Evolutionary conservation across 495 filamentous ascomycete species (phyloP).

Genomic region (Penicillium angulare): DNA sequence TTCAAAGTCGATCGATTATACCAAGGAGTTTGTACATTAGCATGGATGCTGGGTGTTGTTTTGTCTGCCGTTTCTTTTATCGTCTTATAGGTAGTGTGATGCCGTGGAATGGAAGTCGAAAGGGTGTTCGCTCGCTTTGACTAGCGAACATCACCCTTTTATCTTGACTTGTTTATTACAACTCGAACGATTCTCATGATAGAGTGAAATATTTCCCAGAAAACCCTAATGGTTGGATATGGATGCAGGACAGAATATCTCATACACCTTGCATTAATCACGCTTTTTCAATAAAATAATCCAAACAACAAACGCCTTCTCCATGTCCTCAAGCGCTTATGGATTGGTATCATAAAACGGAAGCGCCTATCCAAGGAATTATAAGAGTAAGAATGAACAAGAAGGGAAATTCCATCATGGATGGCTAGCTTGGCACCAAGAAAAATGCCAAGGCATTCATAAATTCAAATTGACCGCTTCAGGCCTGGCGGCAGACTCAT

Average conservation of each 20-base stretch:
- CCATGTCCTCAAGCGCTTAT: conserved; percentile 19
- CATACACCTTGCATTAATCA: too few relatives aligned
- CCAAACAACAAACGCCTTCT: conserved; percentile 15
- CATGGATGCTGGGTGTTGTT: conserved; percentile 17
- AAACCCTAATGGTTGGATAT: too few relatives aligned
- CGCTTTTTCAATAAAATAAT: background rate
- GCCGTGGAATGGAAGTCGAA: background rate
- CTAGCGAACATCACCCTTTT: too few relatives aligned
- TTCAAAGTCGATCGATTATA: conserved; percentile 8
- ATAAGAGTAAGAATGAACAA: conserved; percentile 10
- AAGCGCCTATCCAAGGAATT: conserved; percentile 5
- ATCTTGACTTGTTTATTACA: too few relatives aligned
- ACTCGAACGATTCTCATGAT: too few relatives aligned
- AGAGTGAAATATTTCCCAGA: too few relatives aligned
- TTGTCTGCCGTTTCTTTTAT: background rate
- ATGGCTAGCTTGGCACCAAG: background rate
- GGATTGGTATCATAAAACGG: conserved; percentile 33
- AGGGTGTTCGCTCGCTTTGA: too few relatives aligned
- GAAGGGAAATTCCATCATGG: conserved; percentile 9
- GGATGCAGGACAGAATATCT: too few relatives aligned
- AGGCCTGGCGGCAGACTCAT: conserved; percentile 43
- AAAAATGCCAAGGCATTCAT: background rate
- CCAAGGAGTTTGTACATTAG: conserved; percentile 23
- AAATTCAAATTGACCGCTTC: conserved; percentile 26
- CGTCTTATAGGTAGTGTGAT: conserved; percentile 9